Conservation (phyloP, 805 yeast species). For the Candida xiaguanensis region DNA sequence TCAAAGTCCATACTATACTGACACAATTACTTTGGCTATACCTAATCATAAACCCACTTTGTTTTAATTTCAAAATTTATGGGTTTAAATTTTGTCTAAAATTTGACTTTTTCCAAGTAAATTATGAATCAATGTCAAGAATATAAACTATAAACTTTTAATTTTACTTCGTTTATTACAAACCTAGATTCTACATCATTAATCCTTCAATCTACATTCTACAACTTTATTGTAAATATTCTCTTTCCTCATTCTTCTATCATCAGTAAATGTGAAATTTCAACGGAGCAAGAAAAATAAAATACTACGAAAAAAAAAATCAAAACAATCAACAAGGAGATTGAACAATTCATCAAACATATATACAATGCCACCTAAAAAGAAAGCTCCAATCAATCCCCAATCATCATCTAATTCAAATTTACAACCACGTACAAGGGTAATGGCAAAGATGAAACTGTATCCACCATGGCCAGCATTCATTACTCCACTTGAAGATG, state of each 20-base stretch:
- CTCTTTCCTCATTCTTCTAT: neutral
- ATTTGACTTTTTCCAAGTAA: no score
- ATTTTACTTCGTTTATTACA: no score
- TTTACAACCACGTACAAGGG: constrained; percentile 34
- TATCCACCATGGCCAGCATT: constrained; percentile 51
- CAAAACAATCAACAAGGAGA: constrained; percentile 1
- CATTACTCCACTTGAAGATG: constrained; percentile 37
- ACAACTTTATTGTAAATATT: no score
- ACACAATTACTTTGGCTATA: no score
- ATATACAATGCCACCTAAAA: constrained; percentile 32
- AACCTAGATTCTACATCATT: no score
- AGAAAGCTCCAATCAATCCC: neutral
- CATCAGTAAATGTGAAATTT: neutral
- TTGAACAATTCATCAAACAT: neutral
- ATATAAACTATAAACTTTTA: no score
- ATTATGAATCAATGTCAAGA: no score
- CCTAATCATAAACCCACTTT: no score
- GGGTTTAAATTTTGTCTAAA: no score
- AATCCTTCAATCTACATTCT: neutral
- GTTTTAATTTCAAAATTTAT: no score
- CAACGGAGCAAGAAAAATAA: neutral
- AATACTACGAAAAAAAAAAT: neutral
- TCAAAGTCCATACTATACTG: no score
- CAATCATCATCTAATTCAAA: constrained; percentile 1
- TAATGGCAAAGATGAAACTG: constrained; percentile 42